These are phyloP conservation scores for Penicillium steckii DNA, from an alignment of 495 filamentous ascomycete genomes.

Conservation along the genomic window DNA sequence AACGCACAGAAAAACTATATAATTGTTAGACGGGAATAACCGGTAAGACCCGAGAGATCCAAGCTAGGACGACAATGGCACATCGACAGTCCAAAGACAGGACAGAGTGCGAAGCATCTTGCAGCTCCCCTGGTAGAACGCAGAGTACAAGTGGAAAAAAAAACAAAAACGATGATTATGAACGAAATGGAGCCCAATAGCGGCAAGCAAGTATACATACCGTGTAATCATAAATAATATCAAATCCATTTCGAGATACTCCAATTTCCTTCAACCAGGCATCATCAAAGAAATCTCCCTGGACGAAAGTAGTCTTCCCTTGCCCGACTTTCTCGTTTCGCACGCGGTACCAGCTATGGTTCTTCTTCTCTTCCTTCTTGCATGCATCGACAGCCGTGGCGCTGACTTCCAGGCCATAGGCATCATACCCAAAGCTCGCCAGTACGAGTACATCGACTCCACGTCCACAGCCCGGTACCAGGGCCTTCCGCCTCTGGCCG, in stretches of 20 bases:
- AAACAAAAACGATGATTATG: background rate
- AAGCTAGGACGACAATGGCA: background rate
- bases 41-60: background rate
- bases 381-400: slow-evolving; percentile 53
- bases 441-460: slow-evolving; percentile 74
- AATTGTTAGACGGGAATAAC: background rate
- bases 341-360: slow-evolving; percentile 43
- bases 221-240: slow-evolving; percentile 84
- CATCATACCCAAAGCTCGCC: slow-evolving; percentile 67
- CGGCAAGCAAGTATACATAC: slow-evolving; percentile 43
- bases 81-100: background rate
- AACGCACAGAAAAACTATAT: slow-evolving; percentile 79
- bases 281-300: slow-evolving; percentile 72
- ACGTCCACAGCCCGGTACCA: slow-evolving; percentile 72
- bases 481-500: slow-evolving; percentile 42
- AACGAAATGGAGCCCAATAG: background rate
- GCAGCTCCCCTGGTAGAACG: background rate
- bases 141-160: background rate
- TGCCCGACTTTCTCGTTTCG: slow-evolving; percentile 41
- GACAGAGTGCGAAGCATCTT: background rate
- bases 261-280: slow-evolving; percentile 51
- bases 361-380: slow-evolving; percentile 44
- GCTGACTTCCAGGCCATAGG: slow-evolving; percentile 69
- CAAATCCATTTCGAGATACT: slow-evolving; percentile 54
- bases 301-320: slow-evolving; percentile 58